A percentile compares a stretch with the other conserved stretches of the same genome.
phyloP scores from a whole-genome alignment of 352 stramenopile species.

The Phytophthora quininea region DNA sequence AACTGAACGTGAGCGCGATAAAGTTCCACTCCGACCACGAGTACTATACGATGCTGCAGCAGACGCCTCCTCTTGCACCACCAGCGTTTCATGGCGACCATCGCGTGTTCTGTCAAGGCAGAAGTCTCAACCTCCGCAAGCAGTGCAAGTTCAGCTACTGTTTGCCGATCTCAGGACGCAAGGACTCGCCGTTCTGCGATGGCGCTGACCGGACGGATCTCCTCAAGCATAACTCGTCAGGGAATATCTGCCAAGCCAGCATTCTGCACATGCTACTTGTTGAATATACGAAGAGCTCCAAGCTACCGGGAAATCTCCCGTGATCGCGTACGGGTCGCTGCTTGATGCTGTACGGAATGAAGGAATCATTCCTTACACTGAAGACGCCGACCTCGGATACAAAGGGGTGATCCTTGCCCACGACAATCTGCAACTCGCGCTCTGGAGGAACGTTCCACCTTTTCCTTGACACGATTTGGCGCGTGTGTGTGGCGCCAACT shows the following conservation, averaged over 20 bases:
- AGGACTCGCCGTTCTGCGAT: slow-evolving; percentile 42
- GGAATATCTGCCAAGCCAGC: slow-evolving; percentile 45
- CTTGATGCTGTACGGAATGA: slow-evolving; percentile 48
- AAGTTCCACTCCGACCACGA: slow-evolving; percentile 23
- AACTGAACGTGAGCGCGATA: slow-evolving; percentile 7
- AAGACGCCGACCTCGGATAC: slow-evolving; percentile 58
- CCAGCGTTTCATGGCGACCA: slow-evolving; percentile 34
- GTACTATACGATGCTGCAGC: slow-evolving; percentile 20
- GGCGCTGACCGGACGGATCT: slow-evolving; percentile 54
- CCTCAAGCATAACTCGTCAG: slow-evolving; percentile 18
- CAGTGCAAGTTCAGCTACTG: slow-evolving; percentile 32
- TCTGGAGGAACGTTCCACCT: slow-evolving; percentile 54
- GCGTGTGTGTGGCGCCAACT: slow-evolving; percentile 45
- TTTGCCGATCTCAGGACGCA: slow-evolving; percentile 48
- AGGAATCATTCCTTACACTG: slow-evolving; percentile 54
- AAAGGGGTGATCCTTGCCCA: slow-evolving; percentile 8
- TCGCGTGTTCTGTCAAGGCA: slow-evolving; percentile 17
- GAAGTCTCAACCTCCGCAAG: slow-evolving; percentile 15
- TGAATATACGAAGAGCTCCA: slow-evolving; percentile 53
- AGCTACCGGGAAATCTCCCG: slow-evolving; percentile 24
- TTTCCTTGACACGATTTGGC: slow-evolving; percentile 39
- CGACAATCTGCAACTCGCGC: slow-evolving; percentile 14
- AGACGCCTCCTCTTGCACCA: slow-evolving; percentile 6
- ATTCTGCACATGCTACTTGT: slow-evolving; percentile 56
- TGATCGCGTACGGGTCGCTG: slow-evolving; percentile 50